These are phyloP conservation scores for Metschnikowia amazonensis DNA, from an alignment of 805 yeast genomes.

Conservation along the genomic window DNA sequence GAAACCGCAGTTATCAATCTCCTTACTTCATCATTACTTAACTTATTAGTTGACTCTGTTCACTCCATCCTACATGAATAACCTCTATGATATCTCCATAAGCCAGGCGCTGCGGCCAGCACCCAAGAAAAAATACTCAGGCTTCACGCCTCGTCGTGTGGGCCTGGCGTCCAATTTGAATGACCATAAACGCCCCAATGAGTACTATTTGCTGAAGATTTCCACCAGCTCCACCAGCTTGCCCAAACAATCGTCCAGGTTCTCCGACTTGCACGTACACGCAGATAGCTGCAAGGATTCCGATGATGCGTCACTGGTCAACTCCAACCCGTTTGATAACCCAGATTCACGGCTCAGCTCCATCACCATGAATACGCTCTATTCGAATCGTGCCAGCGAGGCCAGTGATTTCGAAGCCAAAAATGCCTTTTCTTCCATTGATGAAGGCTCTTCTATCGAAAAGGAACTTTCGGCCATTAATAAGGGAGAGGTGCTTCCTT, in stretches of 20 bases:
- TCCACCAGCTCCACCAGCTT: constrained; percentile 22
- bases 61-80: too few relatives aligned
- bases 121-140: constrained; percentile 18
- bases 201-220: constrained; percentile 34
- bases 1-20: too few relatives aligned
- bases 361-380: constrained; percentile 28
- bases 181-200: constrained; percentile 37
- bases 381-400: constrained; percentile 13
- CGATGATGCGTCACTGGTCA: constrained; percentile 34
- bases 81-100: constrained; percentile 26
- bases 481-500: too few relatives aligned
- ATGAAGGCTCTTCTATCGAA: background rate
- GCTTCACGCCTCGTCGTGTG: constrained; percentile 23
- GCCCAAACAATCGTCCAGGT: constrained; percentile 23
- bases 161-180: constrained; percentile 23
- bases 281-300: constrained; percentile 27
- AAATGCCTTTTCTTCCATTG: constrained; percentile 5
- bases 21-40: too few relatives aligned
- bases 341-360: constrained; percentile 39
- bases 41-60: too few relatives aligned
- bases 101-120: constrained; percentile 6
- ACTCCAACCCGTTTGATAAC: constrained; percentile 31
- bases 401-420: constrained; percentile 3
- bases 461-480: too few relatives aligned
- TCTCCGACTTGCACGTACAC: constrained; percentile 29